Conservation (phyloP, 1,139 yeast species). For the Yarrowia galli region DNA sequence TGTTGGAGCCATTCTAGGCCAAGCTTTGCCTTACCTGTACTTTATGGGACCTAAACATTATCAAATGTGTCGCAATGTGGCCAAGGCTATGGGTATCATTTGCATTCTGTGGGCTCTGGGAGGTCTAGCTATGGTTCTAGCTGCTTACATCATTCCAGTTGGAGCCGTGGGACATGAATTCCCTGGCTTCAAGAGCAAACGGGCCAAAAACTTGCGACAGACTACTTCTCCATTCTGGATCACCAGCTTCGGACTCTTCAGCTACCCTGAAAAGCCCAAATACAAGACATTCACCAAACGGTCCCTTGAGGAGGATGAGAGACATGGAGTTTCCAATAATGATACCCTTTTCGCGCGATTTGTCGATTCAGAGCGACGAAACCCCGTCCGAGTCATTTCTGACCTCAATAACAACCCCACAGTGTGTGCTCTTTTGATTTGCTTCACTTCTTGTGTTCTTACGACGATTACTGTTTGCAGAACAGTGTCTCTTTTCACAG, state of each 20-base stretch:
- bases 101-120: slow-evolving; percentile 66
- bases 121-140: slow-evolving; percentile 58
- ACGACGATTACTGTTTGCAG: slow-evolving; percentile 66
- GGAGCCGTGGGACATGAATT: slow-evolving; percentile 62
- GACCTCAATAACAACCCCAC: slow-evolving; percentile 52
- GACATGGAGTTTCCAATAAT: background rate
- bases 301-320: slow-evolving; percentile 46
- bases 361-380: background rate
- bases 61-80: slow-evolving; percentile 62
- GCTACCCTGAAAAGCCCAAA: slow-evolving; percentile 43
- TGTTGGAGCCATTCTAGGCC: slow-evolving; percentile 71
- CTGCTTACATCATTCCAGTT: slow-evolving; percentile 65
- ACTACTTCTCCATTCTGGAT: slow-evolving; percentile 52
- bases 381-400: slow-evolving; percentile 25
- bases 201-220: slow-evolving; percentile 39
- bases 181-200: slow-evolving; percentile 47
- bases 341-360: slow-evolving; percentile 6
- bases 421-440: slow-evolving; percentile 56
- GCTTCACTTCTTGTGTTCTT: slow-evolving; percentile 61
- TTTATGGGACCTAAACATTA: slow-evolving; percentile 58
- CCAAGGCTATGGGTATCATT: slow-evolving; percentile 63
- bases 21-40: slow-evolving; percentile 68
- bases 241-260: slow-evolving; percentile 57
- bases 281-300: slow-evolving; percentile 48
- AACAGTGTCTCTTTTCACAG: slow-evolving; percentile 60